Evolutionary conservation across 208 protist species (phyloP).

Genomic region (Porcisia deanei): DNA sequence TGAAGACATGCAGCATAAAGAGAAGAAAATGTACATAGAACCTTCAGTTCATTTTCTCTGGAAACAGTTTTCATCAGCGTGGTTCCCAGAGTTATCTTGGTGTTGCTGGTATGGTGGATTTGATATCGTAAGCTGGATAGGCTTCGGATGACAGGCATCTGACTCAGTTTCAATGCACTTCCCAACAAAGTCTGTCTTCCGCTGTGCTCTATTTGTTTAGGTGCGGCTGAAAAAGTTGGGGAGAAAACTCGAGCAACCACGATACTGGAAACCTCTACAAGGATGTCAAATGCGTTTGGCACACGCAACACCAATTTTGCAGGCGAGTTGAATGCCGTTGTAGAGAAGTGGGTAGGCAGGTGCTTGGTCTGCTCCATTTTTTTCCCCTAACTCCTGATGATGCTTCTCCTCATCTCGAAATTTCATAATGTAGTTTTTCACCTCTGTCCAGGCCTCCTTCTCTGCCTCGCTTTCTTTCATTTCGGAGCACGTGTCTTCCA

Average conservation of each 20-base stretch:
- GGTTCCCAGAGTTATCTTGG: neutral
- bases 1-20: neutral
- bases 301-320: slow-evolving; percentile 67
- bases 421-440: slow-evolving; percentile 75
- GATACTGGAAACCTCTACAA: neutral
- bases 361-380: slow-evolving; percentile 73
- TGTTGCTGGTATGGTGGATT: neutral
- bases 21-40: neutral
- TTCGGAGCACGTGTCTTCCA: slow-evolving; percentile 36
- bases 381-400: slow-evolving; percentile 82
- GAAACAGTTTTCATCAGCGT: neutral
- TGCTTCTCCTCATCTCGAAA: slow-evolving; percentile 88
- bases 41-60: neutral
- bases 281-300: slow-evolving; percentile 59
- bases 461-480: slow-evolving; percentile 36
- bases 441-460: slow-evolving; percentile 51
- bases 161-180: neutral
- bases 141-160: neutral
- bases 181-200: neutral
- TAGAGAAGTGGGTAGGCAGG: slow-evolving; percentile 79
- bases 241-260: neutral
- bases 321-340: slow-evolving; percentile 78
- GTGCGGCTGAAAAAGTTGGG: neutral
- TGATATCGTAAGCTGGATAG: neutral
- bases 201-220: neutral